Conservation (phyloP, 306 rosid species). For the Potentilla sterilis region DNA sequence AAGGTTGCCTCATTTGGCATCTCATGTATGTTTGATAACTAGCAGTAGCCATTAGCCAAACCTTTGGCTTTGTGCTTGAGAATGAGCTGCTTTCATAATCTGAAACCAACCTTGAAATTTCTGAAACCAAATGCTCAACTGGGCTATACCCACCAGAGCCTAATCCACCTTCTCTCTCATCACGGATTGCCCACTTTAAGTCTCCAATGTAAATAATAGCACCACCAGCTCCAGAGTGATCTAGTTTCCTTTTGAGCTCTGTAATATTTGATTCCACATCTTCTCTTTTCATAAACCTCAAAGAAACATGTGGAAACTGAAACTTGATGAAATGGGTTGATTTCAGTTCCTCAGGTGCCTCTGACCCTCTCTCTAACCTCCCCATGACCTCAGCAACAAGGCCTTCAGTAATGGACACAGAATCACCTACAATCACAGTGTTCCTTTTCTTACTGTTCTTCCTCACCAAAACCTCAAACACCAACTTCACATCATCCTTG, state of each 20-base stretch:
- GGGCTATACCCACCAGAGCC: slow-evolving; percentile 39
- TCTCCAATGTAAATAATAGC: slow-evolving; percentile 71
- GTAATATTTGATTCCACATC: slow-evolving; percentile 55
- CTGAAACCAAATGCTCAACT: slow-evolving; percentile 60
- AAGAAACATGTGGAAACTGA: slow-evolving; percentile 44
- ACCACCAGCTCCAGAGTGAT: slow-evolving; percentile 41
- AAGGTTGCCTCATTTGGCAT: slow-evolving; percentile 79
- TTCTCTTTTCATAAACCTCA: slow-evolving; percentile 64
- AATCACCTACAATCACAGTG: slow-evolving; percentile 79
- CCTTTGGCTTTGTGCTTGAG: slow-evolving; percentile 32
- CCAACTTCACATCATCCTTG: slow-evolving; percentile 64
- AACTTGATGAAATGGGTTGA: slow-evolving; percentile 51
- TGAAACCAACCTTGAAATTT: slow-evolving; percentile 57
- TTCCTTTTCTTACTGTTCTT: slow-evolving; percentile 54
- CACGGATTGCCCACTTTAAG: slow-evolving; percentile 62
- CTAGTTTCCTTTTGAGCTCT: slow-evolving; percentile 57
- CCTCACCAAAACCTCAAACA: slow-evolving; percentile 56
- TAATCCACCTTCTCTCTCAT: slow-evolving; percentile 35
- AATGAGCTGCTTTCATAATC: slow-evolving; percentile 28
- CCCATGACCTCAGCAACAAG: slow-evolving; percentile 57
- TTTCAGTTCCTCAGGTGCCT: slow-evolving; percentile 67
- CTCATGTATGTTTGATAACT: slow-evolving; percentile 80
- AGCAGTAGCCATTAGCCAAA: slow-evolving; percentile 76
- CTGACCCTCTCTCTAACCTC: slow-evolving; percentile 54
- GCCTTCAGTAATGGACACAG: slow-evolving; percentile 52